These are phyloP conservation scores for Arabidopsis arenosa DNA, from an alignment of 345 rosid genomes.

Conservation along the genomic window DNA sequence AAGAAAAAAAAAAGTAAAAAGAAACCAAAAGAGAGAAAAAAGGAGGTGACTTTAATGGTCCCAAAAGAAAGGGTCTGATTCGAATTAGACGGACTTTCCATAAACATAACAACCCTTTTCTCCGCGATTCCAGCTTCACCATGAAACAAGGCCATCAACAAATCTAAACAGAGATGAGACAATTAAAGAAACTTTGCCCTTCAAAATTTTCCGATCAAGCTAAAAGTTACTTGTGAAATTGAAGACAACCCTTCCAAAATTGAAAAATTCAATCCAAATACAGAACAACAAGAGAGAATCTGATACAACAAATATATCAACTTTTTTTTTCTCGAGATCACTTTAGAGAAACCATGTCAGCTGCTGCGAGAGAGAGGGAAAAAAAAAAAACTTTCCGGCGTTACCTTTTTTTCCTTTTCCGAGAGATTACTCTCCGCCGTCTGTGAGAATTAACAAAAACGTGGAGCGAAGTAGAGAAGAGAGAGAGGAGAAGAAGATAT, in stretches of 20 bases:
- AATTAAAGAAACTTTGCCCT: constrained; percentile 4
- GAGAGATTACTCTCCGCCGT: constrained; percentile 41
- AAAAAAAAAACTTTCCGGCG: constrained; percentile 16
- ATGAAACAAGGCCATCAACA: neutral
- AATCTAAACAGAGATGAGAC: constrained; percentile 16
- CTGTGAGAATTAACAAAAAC: constrained; percentile 34
- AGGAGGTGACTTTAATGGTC: constrained; percentile 29
- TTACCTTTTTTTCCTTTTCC: constrained; percentile 31
- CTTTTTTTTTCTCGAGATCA: constrained; percentile 17
- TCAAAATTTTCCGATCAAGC: constrained; percentile 11
- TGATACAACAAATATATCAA: constrained; percentile 10
- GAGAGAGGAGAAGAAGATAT: constrained; percentile 18
- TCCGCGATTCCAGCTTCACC: constrained; percentile 43
- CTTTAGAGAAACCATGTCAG: neutral
- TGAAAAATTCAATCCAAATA: constrained; percentile 22
- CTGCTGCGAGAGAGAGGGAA: neutral
- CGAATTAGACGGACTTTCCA: constrained; percentile 41
- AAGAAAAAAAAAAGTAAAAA: constrained; percentile 13
- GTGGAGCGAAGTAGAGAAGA: constrained; percentile 10
- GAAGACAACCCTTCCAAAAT: neutral
- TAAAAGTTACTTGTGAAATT: neutral
- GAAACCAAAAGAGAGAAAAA: constrained; percentile 32
- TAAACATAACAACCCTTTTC: constrained; percentile 33
- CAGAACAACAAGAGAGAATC: constrained; percentile 11
- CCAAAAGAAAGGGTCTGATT: constrained; percentile 33